Evolutionary conservation across 2,329 filamentous ascomycete genomes (phyloP).

Genomic region (Ceratocystis alfenasii): DNA sequence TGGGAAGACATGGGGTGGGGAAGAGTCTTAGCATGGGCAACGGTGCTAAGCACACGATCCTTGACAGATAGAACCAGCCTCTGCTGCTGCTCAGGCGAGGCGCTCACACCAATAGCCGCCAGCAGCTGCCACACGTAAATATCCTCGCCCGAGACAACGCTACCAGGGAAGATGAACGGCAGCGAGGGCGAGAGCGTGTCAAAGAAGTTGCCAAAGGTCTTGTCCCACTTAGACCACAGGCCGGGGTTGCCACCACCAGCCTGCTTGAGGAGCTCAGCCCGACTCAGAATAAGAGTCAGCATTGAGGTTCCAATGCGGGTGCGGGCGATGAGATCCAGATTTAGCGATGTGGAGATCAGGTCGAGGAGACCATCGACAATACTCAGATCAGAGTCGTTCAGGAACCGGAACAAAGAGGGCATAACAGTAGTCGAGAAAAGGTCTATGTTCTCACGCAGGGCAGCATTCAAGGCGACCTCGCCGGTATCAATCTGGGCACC

Average conservation of each 20-base stretch:
- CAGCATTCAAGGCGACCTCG: slow-evolving; percentile 58
- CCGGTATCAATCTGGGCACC: slow-evolving; percentile 63
- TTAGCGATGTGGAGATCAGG: slow-evolving; percentile 69
- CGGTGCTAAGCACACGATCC: slow-evolving; percentile 94
- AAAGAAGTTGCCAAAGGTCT: slow-evolving; percentile 77
- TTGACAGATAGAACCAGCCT: slow-evolving; percentile 90
- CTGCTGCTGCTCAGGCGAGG: slow-evolving; percentile 88
- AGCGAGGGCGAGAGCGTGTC: slow-evolving; percentile 74
- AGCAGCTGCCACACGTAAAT: slow-evolving; percentile 98
- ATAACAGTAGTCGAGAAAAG: slow-evolving; percentile 81
- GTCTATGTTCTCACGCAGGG: slow-evolving; percentile 82
- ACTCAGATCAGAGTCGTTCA: slow-evolving; percentile 80
- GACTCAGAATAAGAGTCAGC: slow-evolving; percentile 85
- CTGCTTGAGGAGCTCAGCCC: slow-evolving; percentile 87
- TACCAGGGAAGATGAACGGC: slow-evolving; percentile 76
- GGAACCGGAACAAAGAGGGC: slow-evolving; percentile 76
- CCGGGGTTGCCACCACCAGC: slow-evolving; percentile 56
- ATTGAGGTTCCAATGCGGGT: slow-evolving; percentile 82
- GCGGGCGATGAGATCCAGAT: slow-evolving; percentile 70
- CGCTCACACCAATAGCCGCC: slow-evolving; percentile 85
- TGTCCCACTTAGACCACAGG: slow-evolving; percentile 71
- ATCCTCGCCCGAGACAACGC: slow-evolving; percentile 82
- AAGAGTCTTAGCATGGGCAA: slow-evolving; percentile 75
- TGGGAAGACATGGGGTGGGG: slow-evolving; percentile 74
- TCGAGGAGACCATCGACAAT: slow-evolving; percentile 85